Percentiles rank a stretch among this genome's conserved stretches.
These are phyloP conservation scores for Juglanconis sp. DNA, from an alignment of 2,329 filamentous ascomycete genomes.

Conservation along the genomic window DNA sequence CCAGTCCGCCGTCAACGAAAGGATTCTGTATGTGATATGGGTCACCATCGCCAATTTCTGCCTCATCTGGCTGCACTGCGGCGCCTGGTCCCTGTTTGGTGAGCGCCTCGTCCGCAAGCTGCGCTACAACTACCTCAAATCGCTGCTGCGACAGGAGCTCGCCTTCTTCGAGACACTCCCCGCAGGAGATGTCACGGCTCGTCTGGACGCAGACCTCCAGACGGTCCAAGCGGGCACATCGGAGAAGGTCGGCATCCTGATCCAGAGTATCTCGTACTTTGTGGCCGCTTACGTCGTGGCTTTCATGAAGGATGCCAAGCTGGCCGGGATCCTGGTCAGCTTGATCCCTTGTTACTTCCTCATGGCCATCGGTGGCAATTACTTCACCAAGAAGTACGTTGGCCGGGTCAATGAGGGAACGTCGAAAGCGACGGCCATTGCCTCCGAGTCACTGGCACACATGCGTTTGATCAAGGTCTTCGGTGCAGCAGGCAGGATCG, in stretches of 20 bases:
- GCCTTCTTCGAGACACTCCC: conserved; percentile 56
- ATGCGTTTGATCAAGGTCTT: conserved; percentile 55
- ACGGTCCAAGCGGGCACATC: conserved; percentile 58
- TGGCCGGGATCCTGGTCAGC: conserved; percentile 57
- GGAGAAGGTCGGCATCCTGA: conserved; percentile 59
- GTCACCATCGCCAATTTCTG: conserved; percentile 3
- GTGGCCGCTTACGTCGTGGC: conserved; percentile 59
- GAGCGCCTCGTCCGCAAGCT: conserved; percentile 55
- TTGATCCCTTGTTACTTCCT: conserved; percentile 53
- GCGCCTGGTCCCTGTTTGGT: conserved; percentile 38
- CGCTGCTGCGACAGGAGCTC: conserved; percentile 53
- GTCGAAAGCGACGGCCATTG: conserved; percentile 52
- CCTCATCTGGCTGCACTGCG: conserved; percentile 6
- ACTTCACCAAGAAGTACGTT: conserved; percentile 46
- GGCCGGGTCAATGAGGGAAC: conserved; percentile 42
- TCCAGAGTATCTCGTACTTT: conserved; percentile 57
- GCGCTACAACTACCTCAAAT: conserved; percentile 52
- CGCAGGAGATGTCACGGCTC: conserved; percentile 53
- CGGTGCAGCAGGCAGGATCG: conserved; percentile 48
- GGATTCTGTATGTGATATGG: background rate
- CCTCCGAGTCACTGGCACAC: conserved; percentile 51
- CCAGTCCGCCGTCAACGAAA: conserved; percentile 2
- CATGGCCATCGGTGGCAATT: conserved; percentile 50
- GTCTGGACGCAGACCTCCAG: conserved; percentile 57
- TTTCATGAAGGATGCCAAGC: conserved; percentile 54